Percentiles rank a stretch among this genome's conserved stretches.
These are phyloP conservation scores for Calonectria montana DNA, from an alignment of 2,329 filamentous ascomycete species.

Conservation along the genomic window DNA sequence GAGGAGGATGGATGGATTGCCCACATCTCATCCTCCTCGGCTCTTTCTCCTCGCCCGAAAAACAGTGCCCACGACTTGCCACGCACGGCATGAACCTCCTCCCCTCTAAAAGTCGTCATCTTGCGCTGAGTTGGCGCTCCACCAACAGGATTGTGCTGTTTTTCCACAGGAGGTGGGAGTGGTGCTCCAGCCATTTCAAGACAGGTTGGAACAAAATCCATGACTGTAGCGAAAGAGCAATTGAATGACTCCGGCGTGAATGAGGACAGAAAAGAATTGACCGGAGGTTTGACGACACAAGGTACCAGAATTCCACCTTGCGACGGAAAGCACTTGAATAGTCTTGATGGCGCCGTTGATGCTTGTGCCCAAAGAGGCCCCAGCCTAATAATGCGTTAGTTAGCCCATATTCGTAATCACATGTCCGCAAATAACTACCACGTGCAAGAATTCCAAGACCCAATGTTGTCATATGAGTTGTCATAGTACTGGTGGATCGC, in stretches of 20 bases:
- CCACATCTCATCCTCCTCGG: neutral
- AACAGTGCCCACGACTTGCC: constrained; percentile 44
- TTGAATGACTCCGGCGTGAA: neutral
- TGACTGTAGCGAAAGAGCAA: neutral
- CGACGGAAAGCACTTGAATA: constrained; percentile 54
- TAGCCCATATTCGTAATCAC: neutral
- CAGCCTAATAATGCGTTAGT: neutral
- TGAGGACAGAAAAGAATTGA: neutral
- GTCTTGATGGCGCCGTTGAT: constrained; percentile 49
- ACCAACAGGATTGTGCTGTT: neutral
- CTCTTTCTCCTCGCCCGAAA: neutral
- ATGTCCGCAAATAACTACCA: neutral
- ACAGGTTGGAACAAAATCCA: constrained; percentile 3
- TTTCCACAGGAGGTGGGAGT: neutral
- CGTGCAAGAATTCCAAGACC: constrained; percentile 11
- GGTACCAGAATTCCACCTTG: constrained; percentile 64
- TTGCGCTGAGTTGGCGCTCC: neutral
- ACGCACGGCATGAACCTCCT: constrained; percentile 63
- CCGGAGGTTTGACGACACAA: constrained; percentile 52
- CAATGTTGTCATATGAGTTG: constrained; percentile 21
- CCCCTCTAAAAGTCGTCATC: constrained; percentile 49
- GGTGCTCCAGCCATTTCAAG: neutral
- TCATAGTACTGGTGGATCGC: constrained; percentile 22
- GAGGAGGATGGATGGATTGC: neutral
- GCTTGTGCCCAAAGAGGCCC: constrained; percentile 40